phyloP scores from a whole-genome alignment of 2,329 filamentous ascomycete species.

The Colletotrichum chlorophyti region DNA sequence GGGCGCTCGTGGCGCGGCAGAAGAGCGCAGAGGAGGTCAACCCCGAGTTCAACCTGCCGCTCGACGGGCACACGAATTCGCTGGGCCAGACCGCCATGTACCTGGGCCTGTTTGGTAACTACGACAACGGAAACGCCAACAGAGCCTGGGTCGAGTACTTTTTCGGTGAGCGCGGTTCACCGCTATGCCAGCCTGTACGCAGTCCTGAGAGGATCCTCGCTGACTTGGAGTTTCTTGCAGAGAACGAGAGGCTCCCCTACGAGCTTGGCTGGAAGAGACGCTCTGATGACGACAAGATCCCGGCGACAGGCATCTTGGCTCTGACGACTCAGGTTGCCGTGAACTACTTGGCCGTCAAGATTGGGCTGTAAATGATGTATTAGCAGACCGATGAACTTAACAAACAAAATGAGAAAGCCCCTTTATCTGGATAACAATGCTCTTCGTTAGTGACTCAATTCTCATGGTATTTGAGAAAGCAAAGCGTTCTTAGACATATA shows the following conservation, averaged over 20 bases:
- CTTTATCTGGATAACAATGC: no score
- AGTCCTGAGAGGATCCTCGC: no score
- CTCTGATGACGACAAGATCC: constrained; percentile 10
- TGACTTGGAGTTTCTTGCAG: background rate
- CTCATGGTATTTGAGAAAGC: no score
- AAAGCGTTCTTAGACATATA: no score
- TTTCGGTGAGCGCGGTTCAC: constrained; percentile 4
- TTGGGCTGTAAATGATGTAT: background rate
- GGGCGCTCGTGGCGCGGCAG: constrained; percentile 32
- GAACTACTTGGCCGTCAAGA: constrained; percentile 6
- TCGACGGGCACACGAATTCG: constrained; percentile 18
- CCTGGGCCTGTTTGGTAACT: constrained; percentile 28
- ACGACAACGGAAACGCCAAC: constrained; percentile 27
- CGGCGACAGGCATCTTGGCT: constrained; percentile 8
- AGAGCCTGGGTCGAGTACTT: constrained; percentile 26
- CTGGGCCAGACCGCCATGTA: constrained; percentile 29
- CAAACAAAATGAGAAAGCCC: no score
- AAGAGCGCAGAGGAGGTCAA: constrained; percentile 31
- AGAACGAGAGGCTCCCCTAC: constrained; percentile 2
- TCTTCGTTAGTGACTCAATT: no score
- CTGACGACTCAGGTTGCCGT: constrained; percentile 10
- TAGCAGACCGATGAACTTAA: background rate
- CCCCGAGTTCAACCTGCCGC: constrained; percentile 31
- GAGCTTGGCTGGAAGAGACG: constrained; percentile 13
- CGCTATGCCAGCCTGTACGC: no score